Base-by-base conservation (phyloP, 805 yeast genomes). In the Hemisphaericaspora nanyangensis region DNA sequence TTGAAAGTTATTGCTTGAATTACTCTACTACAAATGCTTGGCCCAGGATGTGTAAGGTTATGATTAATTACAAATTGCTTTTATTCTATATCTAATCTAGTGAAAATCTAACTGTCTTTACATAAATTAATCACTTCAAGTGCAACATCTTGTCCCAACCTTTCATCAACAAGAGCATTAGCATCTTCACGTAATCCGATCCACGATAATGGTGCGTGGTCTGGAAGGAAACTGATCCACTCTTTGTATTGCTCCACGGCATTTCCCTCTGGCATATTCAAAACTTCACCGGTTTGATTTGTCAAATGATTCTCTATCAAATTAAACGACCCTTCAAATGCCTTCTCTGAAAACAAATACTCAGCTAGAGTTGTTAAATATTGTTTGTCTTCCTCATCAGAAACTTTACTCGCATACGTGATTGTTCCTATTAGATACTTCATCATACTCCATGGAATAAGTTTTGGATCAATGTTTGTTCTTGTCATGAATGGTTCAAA, bases 401-500 rank as follows among this genome's bases (percentile, higher is more conserved):
- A 75, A 18, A 77, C 63, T 50, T 81, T 81, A 18, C 88, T 84
- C 1, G 91, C 91, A 50, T 85, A 85, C 1, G 79, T 65, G 6
- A 82, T 64, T 2, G 71, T 68, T 2, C 77, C 74, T 18, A 85
- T 49, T 31, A 82, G 56, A 35, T 64, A 61, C 4, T 63, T 55
- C 2, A 85, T 49, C 13, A 70, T 70, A 4, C 58, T 50, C 87
- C 86, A 82, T 5, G 83, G 79, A 36, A 80, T 46, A 22, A 61
- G 10, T 2, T 20, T 7, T 4, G 35, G 35, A 26, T 33, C 35
- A 4, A 33, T 24, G 17, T 33, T 33, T 16, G 35, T 24, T 33
- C 29, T 33, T 8, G 10, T 8, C 27, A 16, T 43, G 17, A 59
- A 50, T 6, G 58, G 55, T 6, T 31, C 39, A n/a, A 81, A 51